Conservation (phyloP, 805 yeast species). For the Brettanomyces custersianus region DNA sequence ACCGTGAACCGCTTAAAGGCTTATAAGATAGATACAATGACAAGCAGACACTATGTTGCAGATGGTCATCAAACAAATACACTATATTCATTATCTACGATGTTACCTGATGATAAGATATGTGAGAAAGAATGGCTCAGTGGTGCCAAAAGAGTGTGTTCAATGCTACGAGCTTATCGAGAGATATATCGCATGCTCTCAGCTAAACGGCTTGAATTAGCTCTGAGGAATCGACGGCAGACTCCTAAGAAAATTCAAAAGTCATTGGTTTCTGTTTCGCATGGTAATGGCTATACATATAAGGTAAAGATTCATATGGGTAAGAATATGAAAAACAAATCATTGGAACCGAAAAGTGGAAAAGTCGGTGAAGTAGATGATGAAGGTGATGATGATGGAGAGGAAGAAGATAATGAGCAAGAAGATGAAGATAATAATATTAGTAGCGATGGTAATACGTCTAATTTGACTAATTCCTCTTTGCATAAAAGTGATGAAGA, state of each 20-base stretch:
- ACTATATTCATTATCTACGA: background rate
- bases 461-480: too few relatives aligned
- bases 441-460: background rate
- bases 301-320: background rate
- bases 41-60: background rate
- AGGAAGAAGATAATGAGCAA: background rate
- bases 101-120: background rate
- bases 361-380: constrained; percentile 1
- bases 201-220: constrained; percentile 3
- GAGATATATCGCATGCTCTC: constrained; percentile 4
- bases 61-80: background rate
- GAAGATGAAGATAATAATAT: background rate
- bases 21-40: too few relatives aligned
- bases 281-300: background rate
- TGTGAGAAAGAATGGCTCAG: constrained; percentile 2
- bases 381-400: constrained; percentile 1
- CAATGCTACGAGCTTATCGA: constrained; percentile 5
- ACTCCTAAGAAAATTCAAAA: background rate
- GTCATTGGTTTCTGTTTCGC: background rate
- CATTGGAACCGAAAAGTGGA: background rate
- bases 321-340: background rate
- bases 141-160: constrained; percentile 4
- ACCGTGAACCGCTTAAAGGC: background rate
- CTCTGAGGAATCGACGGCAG: background rate
- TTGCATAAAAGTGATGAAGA: background rate